Evolutionary conservation across 2,329 filamentous ascomycete genomes (phyloP).

Genomic region (Ophiostoma ips): DNA sequence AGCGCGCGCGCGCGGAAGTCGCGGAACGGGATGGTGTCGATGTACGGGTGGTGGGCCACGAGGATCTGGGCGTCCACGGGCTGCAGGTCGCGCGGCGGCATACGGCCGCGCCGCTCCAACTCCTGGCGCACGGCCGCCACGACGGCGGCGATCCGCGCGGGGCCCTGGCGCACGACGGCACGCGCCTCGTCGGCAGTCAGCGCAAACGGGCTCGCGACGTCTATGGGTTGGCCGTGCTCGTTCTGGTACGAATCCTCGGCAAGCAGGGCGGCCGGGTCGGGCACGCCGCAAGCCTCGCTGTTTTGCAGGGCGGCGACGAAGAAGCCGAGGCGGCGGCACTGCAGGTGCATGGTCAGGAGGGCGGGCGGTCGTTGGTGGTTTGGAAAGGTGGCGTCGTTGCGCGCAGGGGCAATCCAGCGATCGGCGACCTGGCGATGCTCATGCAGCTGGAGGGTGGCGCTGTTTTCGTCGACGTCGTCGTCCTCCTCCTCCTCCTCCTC

Average conservation of each 20-base stretch:
- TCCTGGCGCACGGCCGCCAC: constrained; percentile 14
- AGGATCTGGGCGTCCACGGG: constrained; percentile 21
- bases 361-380: not conserved
- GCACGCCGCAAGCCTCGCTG: constrained; percentile 21
- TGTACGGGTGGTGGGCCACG: constrained; percentile 22
- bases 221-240: constrained; percentile 10
- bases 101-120: constrained; percentile 11
- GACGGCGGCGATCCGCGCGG: constrained; percentile 14
- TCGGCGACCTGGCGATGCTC: not conserved
- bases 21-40: constrained; percentile 23
- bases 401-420: not conserved
- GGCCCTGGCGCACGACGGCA: constrained; percentile 15
- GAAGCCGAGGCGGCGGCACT: constrained; percentile 15
- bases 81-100: constrained; percentile 19
- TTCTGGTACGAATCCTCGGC: constrained; percentile 8
- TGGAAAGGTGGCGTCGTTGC: too few relatives aligned
- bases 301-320: constrained; percentile 25
- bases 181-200: constrained; percentile 16
- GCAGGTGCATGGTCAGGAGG: constrained; percentile 8
- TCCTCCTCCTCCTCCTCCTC: not conserved
- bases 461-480: not conserved
- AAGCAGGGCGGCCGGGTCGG: constrained; percentile 16
- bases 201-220: constrained; percentile 23
- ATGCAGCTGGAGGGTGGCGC: too few relatives aligned
- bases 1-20: constrained; percentile 21